Percentiles rank a stretch among this genome's conserved stretches.
These are phyloP conservation scores for Talaromyces verruculosus DNA, from an alignment of 2,329 filamentous ascomycete genomes.

Conservation along the genomic window DNA sequence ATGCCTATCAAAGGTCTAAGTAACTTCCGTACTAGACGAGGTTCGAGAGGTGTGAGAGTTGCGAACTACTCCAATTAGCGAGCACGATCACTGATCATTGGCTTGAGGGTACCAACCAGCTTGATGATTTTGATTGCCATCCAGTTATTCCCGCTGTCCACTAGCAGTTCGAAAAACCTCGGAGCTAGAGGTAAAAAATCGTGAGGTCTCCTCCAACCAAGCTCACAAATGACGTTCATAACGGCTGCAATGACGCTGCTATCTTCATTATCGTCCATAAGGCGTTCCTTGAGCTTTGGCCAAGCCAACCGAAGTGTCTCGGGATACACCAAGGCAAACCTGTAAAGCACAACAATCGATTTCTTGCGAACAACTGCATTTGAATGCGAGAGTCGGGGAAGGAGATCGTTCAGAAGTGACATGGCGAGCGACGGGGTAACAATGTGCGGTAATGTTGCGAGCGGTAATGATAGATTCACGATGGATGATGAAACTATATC, in stretches of 20 bases:
- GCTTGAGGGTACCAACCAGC: slow-evolving; percentile 59
- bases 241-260: slow-evolving; percentile 92
- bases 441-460: slow-evolving; percentile 88
- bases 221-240: slow-evolving; percentile 93
- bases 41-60: slow-evolving; percentile 87
- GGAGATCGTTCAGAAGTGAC: slow-evolving; percentile 79
- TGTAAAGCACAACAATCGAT: slow-evolving; percentile 89
- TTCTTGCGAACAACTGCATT: slow-evolving; percentile 88
- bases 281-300: slow-evolving; percentile 93
- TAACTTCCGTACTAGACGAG: slow-evolving; percentile 85
- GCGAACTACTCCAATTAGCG: slow-evolving; percentile 67
- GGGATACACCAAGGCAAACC: slow-evolving; percentile 91
- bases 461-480: slow-evolving; percentile 78
- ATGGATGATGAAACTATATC: slow-evolving; percentile 66
- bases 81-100: background rate
- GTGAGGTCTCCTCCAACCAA: slow-evolving; percentile 89
- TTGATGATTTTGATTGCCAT: slow-evolving; percentile 99
- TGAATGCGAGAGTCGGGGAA: slow-evolving; percentile 84
- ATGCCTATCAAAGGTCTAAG: slow-evolving; percentile 87
- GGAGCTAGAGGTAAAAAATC: slow-evolving; percentile 93
- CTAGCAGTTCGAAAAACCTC: slow-evolving; percentile 84
- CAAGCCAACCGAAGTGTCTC: slow-evolving; percentile 89
- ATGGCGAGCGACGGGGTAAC: slow-evolving; percentile 90
- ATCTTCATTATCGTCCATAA: slow-evolving; percentile 88
- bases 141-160: slow-evolving; percentile 95